Conservation (phyloP, 495 filamentous ascomycete genomes). For the Penicillium desertorum region DNA sequence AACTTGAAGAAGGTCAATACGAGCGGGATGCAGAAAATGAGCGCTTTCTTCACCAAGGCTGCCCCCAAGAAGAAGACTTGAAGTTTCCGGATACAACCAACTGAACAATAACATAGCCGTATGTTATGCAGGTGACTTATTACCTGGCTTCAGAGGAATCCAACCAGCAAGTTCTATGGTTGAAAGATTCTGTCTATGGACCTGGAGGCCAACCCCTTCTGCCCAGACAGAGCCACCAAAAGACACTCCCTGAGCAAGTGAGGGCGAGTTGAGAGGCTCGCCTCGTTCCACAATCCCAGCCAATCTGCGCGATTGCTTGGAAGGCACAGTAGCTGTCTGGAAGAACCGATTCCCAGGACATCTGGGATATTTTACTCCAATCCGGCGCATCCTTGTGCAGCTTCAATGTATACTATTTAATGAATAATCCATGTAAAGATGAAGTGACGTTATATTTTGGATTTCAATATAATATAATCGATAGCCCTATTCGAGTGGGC, state of each 20-base stretch:
- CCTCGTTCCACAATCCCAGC: background rate
- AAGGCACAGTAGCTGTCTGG: background rate
- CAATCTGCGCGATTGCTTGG: background rate
- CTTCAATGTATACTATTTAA: background rate
- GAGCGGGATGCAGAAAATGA: conserved; percentile 95
- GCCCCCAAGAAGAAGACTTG: conserved; percentile 41
- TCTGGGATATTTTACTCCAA: background rate
- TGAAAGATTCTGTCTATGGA: background rate
- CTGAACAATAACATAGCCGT: background rate
- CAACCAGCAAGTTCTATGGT: background rate
- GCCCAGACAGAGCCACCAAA: background rate
- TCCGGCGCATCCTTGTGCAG: background rate
- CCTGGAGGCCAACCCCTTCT: background rate
- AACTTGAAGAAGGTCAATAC: conserved; percentile 86
- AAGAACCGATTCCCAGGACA: background rate
- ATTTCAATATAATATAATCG: background rate
- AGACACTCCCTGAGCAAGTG: background rate
- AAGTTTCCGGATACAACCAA: background rate
- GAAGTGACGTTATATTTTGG: background rate
- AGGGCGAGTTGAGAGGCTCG: background rate
- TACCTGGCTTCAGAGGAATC: background rate
- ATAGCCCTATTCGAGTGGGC: background rate
- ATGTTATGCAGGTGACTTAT: background rate
- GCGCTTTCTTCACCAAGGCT: conserved; percentile 83
- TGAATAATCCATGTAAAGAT: background rate